phyloP scores from a whole-genome alignment of 495 filamentous ascomycete genomes.

The Aspergillus incahuasiensis region DNA sequence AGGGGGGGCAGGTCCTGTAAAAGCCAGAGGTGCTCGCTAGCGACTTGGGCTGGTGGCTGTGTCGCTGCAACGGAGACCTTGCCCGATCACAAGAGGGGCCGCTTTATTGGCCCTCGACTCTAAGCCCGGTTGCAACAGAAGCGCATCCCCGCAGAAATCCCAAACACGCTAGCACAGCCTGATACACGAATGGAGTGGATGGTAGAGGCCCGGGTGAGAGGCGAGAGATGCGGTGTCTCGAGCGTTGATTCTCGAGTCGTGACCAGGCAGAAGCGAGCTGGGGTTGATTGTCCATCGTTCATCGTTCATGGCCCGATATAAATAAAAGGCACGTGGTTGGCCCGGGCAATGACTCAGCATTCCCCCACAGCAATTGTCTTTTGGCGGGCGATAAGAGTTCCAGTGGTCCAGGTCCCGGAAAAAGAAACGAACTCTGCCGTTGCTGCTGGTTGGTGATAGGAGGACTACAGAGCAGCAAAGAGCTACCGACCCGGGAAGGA shows the following conservation, averaged over 20 bases:
- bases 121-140: constrained; percentile 4
- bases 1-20: background rate
- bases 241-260: background rate
- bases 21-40: background rate
- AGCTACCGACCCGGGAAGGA: background rate
- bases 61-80: constrained; percentile 18
- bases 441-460: background rate
- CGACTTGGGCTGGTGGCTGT: constrained; percentile 20
- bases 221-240: background rate
- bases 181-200: background rate
- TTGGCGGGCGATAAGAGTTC: constrained; percentile 13
- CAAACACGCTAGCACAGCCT: constrained; percentile 4
- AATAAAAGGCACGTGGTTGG: constrained; percentile 23
- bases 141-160: background rate
- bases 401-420: background rate
- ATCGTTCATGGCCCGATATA: constrained; percentile 3
- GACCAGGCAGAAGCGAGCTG: background rate
- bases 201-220: background rate
- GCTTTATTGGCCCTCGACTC: constrained; percentile 5
- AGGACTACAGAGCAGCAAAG: background rate
- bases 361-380: constrained; percentile 11
- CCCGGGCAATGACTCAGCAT: constrained; percentile 13
- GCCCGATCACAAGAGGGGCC: background rate
- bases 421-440: constrained; percentile 9
- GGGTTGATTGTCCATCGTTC: background rate